These are phyloP conservation scores for Darksidea phi DNA, from an alignment of 495 filamentous ascomycete species.

Conservation along the genomic window DNA sequence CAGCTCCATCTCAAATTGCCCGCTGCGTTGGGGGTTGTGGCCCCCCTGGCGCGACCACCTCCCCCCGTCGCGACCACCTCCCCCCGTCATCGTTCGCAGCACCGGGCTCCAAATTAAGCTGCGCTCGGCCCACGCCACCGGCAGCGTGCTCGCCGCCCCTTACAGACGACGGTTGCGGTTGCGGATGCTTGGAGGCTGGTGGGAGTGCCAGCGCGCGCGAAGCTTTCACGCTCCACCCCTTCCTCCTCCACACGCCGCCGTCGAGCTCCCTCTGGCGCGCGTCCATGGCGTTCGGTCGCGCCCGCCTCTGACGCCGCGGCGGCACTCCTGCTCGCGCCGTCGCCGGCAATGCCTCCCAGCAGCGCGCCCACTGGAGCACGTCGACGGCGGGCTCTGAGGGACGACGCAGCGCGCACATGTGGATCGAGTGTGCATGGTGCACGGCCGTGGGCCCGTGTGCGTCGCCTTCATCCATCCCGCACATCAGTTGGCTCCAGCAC, in stretches of 20 bases:
- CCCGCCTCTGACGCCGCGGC: conserved; percentile 33
- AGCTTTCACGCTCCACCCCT: no score
- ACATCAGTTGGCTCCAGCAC: conserved; percentile 37
- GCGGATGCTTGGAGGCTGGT: not conserved
- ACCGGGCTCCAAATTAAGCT: conserved; percentile 4
- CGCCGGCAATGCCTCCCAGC: conserved; percentile 7
- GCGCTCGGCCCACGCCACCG: conserved; percentile 17
- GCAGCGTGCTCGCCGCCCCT: conserved; percentile 18
- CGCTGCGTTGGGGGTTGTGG: not conserved
- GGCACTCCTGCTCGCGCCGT: not conserved
- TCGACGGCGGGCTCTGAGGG: not conserved
- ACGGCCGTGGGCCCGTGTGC: conserved; percentile 4
- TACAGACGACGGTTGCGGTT: conserved; percentile 24
- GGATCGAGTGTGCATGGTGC: not conserved
- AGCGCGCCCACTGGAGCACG: conserved; percentile 5
- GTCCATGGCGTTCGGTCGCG: no score
- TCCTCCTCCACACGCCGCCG: no score
- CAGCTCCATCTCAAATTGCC: not conserved
- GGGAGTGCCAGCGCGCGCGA: conserved; percentile 5
- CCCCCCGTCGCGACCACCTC: not conserved
- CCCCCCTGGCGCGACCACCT: conserved; percentile 11
- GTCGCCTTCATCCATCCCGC: conserved; percentile 31
- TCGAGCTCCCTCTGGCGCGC: no score
- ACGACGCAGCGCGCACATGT: not conserved
- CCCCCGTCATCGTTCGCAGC: conserved; percentile 23